Evolutionary conservation across 148 eudicot species (phyloP).

Genomic region (Camellia granthamiana): DNA sequence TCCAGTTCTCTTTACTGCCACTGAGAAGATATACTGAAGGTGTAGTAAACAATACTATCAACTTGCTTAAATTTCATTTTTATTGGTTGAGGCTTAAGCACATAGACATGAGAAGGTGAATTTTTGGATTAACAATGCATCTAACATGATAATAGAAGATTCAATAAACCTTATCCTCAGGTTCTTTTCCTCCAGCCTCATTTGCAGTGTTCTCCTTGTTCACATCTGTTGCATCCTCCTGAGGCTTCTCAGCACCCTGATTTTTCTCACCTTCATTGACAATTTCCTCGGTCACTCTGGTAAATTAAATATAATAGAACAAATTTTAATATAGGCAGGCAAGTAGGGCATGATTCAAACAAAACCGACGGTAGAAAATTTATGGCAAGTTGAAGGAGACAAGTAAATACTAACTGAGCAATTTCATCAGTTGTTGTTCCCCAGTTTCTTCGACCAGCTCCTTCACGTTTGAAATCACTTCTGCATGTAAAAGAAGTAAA

Average conservation of each 20-base stretch:
- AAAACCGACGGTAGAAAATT: not conserved
- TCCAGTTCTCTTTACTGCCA: not conserved
- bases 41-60: not conserved
- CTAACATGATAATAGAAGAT: not conserved
- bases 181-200: slow-evolving; percentile 79
- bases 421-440: slow-evolving; percentile 70
- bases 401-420: slow-evolving; percentile 48
- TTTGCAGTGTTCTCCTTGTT: slow-evolving; percentile 55
- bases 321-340: not conserved
- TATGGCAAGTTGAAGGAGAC: not conserved
- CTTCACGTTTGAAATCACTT: slow-evolving; percentile 77
- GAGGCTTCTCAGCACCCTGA: slow-evolving; percentile 45
- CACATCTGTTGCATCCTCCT: slow-evolving; percentile 49
- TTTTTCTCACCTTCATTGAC: slow-evolving; percentile 52
- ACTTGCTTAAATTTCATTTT: not conserved
- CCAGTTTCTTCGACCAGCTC: slow-evolving; percentile 94
- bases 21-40: not conserved
- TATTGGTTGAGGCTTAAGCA: not conserved
- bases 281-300: slow-evolving; percentile 60
- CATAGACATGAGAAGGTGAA: not conserved
- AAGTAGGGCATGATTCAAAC: not conserved
- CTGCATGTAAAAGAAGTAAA: slow-evolving; percentile 24
- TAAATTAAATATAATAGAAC: not conserved
- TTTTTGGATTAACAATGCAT: not conserved
- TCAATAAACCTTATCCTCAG: slow-evolving; percentile 63